Base-by-base conservation (phyloP, 1,284 basidiomycete species). In the Rhizoctonia solani region DNA sequence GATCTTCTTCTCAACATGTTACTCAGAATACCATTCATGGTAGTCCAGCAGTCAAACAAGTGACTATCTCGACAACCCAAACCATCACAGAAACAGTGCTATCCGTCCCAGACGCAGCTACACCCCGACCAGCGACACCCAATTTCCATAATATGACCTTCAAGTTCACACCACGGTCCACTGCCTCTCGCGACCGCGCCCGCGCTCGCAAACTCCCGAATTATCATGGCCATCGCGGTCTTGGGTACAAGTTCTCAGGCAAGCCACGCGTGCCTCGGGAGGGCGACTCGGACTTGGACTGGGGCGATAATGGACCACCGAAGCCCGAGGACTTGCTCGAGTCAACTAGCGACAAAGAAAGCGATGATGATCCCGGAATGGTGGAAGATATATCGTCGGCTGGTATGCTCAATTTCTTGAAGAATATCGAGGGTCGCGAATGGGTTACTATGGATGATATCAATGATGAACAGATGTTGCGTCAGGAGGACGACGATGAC, bases 241-340 rank as follows among this genome's bases (percentile, higher is more conserved):
- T 53, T 21, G 55, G 66, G 1, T 67, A 52, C 47, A 52, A 42
- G 37, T 14, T 16, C 23, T 41, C 32, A 25, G 21, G 34, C 14
- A 42, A 50, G 16, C 27, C 42, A 44, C 47, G 47, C n/a, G 37
- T 65, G 1, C 59, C 59, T n/a, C 47, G 68, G 76, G 79, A 61
- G 86, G 82, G 46, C 0, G 87, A 89, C 75, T 88, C 87, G 16
- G 89, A 90, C 75, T 70, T 90, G 32, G 85, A 90, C 61, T 90
- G 87, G 87, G 88, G 87, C 0, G 63, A 63, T 32, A 47, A 59
- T 3, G 68, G 63, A 19, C 34, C 54, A 30, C 39, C 63, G 32
- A 58, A 58, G 54, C n/a, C 29, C 21, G 56, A 56, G 25, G 37
- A 23, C 5, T 49, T 61, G 29, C 14, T n/a, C 1, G 23, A 66